Conservation (phyloP, 805 yeast genomes). For the Schwanniomyces yamadae region DNA sequence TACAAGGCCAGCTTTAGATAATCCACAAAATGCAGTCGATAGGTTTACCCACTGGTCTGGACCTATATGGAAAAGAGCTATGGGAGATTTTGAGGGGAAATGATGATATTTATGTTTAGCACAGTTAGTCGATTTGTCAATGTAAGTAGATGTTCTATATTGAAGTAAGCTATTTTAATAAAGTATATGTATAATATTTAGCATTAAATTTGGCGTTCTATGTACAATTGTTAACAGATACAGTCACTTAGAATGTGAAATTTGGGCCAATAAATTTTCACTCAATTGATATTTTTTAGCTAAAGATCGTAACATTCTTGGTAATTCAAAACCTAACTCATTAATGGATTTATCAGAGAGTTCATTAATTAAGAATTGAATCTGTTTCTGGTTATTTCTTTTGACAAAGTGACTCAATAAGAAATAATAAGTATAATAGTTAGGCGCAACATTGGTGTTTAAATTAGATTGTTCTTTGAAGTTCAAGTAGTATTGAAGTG, state of each 20-base stretch:
- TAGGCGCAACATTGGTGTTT: constrained; percentile 34
- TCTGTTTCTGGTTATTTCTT: constrained; percentile 27
- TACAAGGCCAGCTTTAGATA: constrained; percentile 93
- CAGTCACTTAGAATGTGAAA: constrained; percentile 1
- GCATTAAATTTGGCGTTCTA: constrained; percentile 1
- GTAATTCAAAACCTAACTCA: constrained; percentile 41
- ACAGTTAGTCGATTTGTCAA: neutral
- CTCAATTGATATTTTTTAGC: constrained; percentile 5
- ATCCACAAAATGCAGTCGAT: constrained; percentile 59
- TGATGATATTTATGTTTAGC: constrained; percentile 4
- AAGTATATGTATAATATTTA: neutral
- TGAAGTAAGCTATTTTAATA: too few relatives aligned
- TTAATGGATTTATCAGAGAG: constrained; percentile 26
- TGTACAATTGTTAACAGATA: constrained; percentile 5
- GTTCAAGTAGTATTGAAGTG: constrained; percentile 39
- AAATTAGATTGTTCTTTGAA: constrained; percentile 25
- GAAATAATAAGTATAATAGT: constrained; percentile 49
- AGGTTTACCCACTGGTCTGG: constrained; percentile 66
- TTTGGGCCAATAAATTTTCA: constrained; percentile 6
- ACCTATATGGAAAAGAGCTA: constrained; percentile 67
- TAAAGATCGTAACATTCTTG: constrained; percentile 25
- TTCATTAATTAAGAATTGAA: constrained; percentile 39
- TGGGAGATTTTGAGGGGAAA: constrained; percentile 48
- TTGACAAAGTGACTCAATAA: constrained; percentile 40
- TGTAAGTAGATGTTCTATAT: neutral